Evolutionary conservation across 2,329 filamentous ascomycete genomes (phyloP).

Genomic region (Colletotrichum sp.): DNA sequence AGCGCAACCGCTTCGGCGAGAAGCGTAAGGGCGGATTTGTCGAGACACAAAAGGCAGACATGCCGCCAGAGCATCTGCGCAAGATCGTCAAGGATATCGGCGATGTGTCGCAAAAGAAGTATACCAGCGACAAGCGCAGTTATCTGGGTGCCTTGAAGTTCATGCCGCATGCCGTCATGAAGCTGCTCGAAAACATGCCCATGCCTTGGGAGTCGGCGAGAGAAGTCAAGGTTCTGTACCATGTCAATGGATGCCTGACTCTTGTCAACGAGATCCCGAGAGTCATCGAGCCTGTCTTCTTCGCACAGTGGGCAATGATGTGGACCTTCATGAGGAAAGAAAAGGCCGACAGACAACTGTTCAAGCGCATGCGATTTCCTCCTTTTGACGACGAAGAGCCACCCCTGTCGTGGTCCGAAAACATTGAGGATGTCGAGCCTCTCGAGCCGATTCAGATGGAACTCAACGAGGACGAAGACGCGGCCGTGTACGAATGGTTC

Average conservation of each 20-base stretch:
- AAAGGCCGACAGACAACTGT: conserved; percentile 93
- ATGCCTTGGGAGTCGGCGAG: conserved; percentile 99
- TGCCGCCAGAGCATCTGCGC: conserved; percentile 96
- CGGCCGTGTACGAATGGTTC: conserved; percentile 93
- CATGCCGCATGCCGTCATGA: conserved; percentile 98
- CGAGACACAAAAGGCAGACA: conserved; percentile 97
- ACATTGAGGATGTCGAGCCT: conserved; percentile 97
- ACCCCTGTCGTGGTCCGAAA: conserved; percentile 96
- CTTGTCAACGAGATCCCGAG: conserved; percentile 95
- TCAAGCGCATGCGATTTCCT: conserved; percentile 98
- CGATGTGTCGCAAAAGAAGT: conserved; percentile 99
- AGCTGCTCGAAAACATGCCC: conserved; percentile 98
- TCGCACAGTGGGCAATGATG: conserved; percentile 99
- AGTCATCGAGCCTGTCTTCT: conserved; percentile 97
- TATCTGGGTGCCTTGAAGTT: conserved; percentile 98
- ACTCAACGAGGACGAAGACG: conserved; percentile 91
- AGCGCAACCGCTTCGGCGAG: conserved; percentile 93
- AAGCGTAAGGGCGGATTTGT: conserved; percentile 97
- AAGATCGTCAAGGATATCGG: conserved; percentile 99
- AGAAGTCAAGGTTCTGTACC: conserved; percentile 97
- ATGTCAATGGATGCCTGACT: conserved; percentile 96
- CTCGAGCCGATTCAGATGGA: conserved; percentile 99
- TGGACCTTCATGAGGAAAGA: conserved; percentile 98
- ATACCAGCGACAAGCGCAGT: conserved; percentile 97
- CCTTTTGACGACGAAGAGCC: conserved; percentile 99